Evolutionary conservation across 108 stramenopile genomes (phyloP).

Genomic region (Nannochloropsis salina): DNA sequence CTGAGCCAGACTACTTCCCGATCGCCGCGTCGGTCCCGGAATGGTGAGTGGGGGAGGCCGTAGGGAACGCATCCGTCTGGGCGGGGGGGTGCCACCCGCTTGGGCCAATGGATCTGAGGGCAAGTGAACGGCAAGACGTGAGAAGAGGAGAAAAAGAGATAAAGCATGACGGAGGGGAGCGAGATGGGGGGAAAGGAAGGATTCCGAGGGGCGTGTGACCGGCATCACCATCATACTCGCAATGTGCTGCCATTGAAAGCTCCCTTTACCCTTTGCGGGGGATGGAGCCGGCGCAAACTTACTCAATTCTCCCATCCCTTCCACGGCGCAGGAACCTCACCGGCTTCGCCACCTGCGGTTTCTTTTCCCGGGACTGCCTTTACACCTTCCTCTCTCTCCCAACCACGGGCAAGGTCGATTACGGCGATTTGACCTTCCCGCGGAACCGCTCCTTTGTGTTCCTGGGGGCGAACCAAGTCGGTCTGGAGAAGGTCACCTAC

Average conservation of each 20-base stretch:
- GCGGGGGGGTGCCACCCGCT: no score
- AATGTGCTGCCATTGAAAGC: no score
- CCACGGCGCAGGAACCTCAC: not conserved
- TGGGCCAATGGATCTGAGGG: no score
- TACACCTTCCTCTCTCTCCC: not conserved
- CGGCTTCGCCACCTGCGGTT: not conserved
- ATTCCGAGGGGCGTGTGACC: no score
- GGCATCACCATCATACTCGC: no score
- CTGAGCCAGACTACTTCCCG: not conserved
- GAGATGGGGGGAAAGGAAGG: no score
- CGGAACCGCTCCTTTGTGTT: constrained; percentile 10
- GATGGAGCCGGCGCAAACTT: no score
- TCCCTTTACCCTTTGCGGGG: no score
- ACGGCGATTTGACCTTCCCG: not conserved
- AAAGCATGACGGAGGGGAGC: no score
- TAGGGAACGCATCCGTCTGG: no score
- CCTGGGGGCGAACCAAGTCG: not conserved
- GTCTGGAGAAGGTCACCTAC: not conserved
- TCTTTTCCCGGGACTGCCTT: constrained; percentile 8
- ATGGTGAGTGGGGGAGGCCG: not conserved
- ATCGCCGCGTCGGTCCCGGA: not conserved
- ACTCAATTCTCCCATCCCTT: not conserved
- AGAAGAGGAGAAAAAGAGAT: no score
- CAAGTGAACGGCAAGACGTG: no score
- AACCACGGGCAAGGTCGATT: not conserved